phyloP scores from a whole-genome alignment of 2,329 filamentous ascomycete genomes.

The Juglanconis juglandina region DNA sequence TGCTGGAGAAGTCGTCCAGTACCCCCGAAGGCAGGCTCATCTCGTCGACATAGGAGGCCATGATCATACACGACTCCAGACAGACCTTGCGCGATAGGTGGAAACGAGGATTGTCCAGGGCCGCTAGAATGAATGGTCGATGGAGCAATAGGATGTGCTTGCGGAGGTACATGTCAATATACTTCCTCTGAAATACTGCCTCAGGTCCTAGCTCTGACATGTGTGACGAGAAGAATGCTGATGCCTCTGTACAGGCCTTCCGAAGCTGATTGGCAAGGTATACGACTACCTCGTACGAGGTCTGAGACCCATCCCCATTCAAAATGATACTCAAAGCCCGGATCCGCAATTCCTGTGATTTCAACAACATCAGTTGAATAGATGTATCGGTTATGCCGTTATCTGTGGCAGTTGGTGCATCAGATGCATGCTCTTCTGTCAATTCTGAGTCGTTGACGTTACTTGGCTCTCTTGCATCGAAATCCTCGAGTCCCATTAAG shows the following conservation, averaged over 20 bases:
- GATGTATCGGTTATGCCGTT: conserved; percentile 21
- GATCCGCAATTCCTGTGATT: conserved; percentile 22
- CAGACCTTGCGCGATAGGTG: conserved; percentile 24
- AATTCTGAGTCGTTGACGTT: conserved; percentile 21
- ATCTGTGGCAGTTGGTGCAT: not conserved
- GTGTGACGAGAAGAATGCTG: conserved; percentile 18
- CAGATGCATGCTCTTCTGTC: conserved; percentile 6
- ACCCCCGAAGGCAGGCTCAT: conserved; percentile 4
- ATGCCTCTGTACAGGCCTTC: conserved; percentile 22
- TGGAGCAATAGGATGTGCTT: conserved; percentile 24
- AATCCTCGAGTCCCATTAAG: conserved; percentile 19
- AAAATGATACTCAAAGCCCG: conserved; percentile 20
- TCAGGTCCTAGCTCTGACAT: not conserved
- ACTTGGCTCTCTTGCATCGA: conserved; percentile 18
- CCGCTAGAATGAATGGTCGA: conserved; percentile 22
- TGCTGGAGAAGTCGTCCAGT: not conserved
- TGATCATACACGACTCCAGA: conserved; percentile 24
- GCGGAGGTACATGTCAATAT: conserved; percentile 25
- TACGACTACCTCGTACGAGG: conserved; percentile 19
- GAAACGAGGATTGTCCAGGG: conserved; percentile 22
- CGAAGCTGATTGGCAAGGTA: conserved; percentile 18
- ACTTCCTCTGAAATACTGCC: conserved; percentile 23
- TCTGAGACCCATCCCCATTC: conserved; percentile 17
- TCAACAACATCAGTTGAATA: conserved; percentile 22
- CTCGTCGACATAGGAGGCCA: conserved; percentile 20